phyloP scores from a whole-genome alignment of 305 asterid species.

The Fraxinus sp. region DNA sequence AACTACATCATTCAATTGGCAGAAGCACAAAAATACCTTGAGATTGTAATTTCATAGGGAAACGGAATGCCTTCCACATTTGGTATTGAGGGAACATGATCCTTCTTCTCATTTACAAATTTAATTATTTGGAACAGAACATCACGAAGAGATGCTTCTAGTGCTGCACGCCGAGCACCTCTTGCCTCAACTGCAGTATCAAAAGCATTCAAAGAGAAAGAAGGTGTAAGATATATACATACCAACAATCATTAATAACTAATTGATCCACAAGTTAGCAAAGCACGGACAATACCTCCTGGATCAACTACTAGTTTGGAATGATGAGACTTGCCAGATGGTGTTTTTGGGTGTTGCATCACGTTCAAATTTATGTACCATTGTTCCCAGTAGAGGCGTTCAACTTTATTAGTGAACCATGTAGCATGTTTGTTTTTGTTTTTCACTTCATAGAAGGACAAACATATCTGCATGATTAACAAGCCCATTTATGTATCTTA shows the following conservation, averaged over 20 bases:
- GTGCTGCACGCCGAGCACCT: constrained; percentile 63
- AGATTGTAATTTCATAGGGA: constrained; percentile 85
- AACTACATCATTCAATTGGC: background rate
- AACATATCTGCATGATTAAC: constrained; percentile 61
- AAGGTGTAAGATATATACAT: background rate
- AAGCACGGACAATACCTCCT: constrained; percentile 55
- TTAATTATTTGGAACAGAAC: constrained; percentile 84
- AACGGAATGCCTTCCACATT: constrained; percentile 78
- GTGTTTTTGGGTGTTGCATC: constrained; percentile 67
- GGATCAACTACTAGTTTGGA: constrained; percentile 76
- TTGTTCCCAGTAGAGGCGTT: constrained; percentile 89
- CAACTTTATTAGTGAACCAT: constrained; percentile 91
- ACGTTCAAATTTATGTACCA: constrained; percentile 88
- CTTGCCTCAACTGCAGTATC: constrained; percentile 70
- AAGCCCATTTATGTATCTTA: constrained; percentile 17
- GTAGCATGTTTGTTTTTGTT: constrained; percentile 65
- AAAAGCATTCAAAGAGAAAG: constrained; percentile 23
- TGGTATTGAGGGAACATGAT: constrained; percentile 81
- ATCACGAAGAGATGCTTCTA: constrained; percentile 81
- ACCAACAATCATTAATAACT: background rate
- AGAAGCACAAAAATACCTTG: constrained; percentile 54
- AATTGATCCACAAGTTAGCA: background rate
- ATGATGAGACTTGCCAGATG: constrained; percentile 63
- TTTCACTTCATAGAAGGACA: constrained; percentile 84
- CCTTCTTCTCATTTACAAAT: constrained; percentile 95